Conservation (phyloP, 2,329 filamentous ascomycete genomes). For the Claviceps lovelessii region DNA sequence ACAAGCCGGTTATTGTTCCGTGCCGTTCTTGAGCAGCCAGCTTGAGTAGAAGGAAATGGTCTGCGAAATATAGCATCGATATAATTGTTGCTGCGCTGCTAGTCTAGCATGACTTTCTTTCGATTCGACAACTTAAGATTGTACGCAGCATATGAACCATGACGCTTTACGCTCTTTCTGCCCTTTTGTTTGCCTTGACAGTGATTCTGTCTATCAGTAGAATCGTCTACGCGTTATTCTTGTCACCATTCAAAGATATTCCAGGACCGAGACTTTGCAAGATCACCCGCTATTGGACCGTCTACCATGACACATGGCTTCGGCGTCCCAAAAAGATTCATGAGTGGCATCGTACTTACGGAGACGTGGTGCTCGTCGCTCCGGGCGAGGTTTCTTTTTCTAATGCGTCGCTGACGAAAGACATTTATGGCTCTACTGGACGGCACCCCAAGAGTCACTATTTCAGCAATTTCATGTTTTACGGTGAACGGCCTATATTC, state of each 20-base stretch:
- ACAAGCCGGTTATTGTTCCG: no score
- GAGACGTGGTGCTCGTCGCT: constrained; percentile 2
- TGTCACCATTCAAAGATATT: constrained; percentile 1
- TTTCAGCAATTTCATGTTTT: constrained; percentile 3
- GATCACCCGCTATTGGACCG: constrained; percentile 2
- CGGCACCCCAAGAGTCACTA: constrained; percentile 5
- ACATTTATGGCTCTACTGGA: constrained; percentile 4
- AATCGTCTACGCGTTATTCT: constrained; percentile 2
- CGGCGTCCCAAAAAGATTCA: background rate
- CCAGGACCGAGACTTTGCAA: constrained; percentile 3
- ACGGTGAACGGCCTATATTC: constrained; percentile 3
- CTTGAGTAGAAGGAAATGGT: no score
- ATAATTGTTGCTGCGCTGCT: no score
- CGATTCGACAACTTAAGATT: no score
- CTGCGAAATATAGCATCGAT: no score
- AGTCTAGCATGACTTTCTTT: no score
- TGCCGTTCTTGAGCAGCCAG: no score
- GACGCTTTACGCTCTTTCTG: background rate
- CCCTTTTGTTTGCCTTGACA: background rate
- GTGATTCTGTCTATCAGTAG: background rate
- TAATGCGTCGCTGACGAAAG: background rate
- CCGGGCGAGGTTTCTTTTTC: constrained; percentile 4
- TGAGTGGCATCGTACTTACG: constrained; percentile 3
- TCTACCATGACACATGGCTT: constrained; percentile 3
- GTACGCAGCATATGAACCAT: background rate